Conservation (phyloP, 306 rosid genomes). For the Cicer pinnatifidum region DNA sequence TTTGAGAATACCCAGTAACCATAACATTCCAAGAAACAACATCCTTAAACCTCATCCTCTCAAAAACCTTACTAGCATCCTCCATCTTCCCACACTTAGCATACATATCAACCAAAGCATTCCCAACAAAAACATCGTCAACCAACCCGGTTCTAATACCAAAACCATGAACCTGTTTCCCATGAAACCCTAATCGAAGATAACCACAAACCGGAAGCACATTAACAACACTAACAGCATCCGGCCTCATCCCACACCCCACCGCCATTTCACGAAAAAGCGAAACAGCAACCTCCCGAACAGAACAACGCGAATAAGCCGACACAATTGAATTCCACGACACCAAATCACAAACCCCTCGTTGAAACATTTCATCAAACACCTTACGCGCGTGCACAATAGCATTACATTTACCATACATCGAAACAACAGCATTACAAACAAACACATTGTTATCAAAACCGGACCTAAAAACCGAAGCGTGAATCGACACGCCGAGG, state of each 20-base stretch:
- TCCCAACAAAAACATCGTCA: conserved; percentile 85
- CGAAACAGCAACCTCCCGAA: conserved; percentile 49
- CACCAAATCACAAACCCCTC: conserved; percentile 69
- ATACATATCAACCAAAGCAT: conserved; percentile 81
- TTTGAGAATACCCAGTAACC: conserved; percentile 84
- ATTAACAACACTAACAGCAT: conserved; percentile 75
- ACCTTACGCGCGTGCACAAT: conserved; percentile 53
- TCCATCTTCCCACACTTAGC: conserved; percentile 74
- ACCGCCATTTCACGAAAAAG: conserved; percentile 58
- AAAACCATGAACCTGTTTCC: conserved; percentile 73
- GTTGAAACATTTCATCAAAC: conserved; percentile 67
- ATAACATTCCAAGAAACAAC: conserved; percentile 92
- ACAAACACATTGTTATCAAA: conserved; percentile 73
- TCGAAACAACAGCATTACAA: conserved; percentile 71
- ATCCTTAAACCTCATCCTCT: conserved; percentile 72
- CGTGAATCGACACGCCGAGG: conserved; percentile 62
- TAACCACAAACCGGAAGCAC: conserved; percentile 78
- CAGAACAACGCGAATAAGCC: conserved; percentile 53
- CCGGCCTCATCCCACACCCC: conserved; percentile 43
- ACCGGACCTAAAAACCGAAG: conserved; percentile 50
- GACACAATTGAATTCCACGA: conserved; percentile 84
- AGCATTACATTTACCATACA: conserved; percentile 72
- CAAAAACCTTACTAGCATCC: conserved; percentile 70
- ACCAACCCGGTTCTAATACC: conserved; percentile 62
- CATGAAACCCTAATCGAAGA: conserved; percentile 49